phyloP scores from a whole-genome alignment of 495 filamentous ascomycete species.

The Penicillium silybi region DNA sequence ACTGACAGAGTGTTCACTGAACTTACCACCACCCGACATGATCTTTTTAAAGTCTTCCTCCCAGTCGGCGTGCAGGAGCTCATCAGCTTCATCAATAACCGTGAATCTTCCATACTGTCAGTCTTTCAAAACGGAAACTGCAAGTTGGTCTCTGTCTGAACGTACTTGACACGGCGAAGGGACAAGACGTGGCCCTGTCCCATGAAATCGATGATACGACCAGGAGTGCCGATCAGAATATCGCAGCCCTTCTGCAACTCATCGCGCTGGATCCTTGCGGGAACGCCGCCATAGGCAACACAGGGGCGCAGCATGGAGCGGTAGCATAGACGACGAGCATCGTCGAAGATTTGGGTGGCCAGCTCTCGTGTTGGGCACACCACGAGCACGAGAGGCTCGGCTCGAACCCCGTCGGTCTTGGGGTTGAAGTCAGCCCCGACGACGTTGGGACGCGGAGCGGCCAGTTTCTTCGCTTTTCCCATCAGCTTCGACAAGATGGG shows the following conservation, averaged over 20 bases:
- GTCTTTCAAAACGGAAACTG: neutral
- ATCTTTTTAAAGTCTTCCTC: slow-evolving; percentile 63
- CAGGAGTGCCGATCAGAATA: slow-evolving; percentile 81
- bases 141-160: neutral
- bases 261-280: slow-evolving; percentile 56
- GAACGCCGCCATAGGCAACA: slow-evolving; percentile 83
- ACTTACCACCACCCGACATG: slow-evolving; percentile 71
- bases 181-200: slow-evolving; percentile 61
- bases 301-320: slow-evolving; percentile 92
- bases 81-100: slow-evolving; percentile 93
- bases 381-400: slow-evolving; percentile 82
- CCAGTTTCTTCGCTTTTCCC: slow-evolving; percentile 86
- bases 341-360: slow-evolving; percentile 89
- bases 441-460: slow-evolving; percentile 67
- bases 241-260: slow-evolving; percentile 84
- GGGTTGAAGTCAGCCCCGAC: slow-evolving; percentile 38
- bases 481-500: slow-evolving; percentile 86
- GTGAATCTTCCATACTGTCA: slow-evolving; percentile 53
- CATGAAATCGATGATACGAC: slow-evolving; percentile 82
- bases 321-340: slow-evolving; percentile 86
- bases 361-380: slow-evolving; percentile 88
- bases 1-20: neutral
- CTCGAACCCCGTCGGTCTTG: slow-evolving; percentile 46
- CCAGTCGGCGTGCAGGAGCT: slow-evolving; percentile 79
- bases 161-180: slow-evolving; percentile 70